Evolutionary conservation across 2,329 filamentous ascomycete genomes (phyloP).

Genomic region (Leptoxyphium fumago): DNA sequence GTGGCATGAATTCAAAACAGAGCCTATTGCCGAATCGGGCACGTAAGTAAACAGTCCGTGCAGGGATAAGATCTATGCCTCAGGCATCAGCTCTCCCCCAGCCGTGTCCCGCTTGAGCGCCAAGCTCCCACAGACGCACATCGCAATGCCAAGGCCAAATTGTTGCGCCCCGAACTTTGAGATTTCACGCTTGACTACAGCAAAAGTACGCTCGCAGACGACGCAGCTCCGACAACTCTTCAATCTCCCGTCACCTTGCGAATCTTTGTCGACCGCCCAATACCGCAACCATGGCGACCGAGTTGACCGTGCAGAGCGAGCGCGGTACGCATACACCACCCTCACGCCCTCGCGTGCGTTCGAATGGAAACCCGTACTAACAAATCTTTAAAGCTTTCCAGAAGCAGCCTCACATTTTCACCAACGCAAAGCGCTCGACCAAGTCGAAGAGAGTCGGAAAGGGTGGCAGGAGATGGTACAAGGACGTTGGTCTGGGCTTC

Average conservation of each 20-base stretch:
- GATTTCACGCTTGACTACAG: slow-evolving; percentile 1
- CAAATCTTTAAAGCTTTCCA: slow-evolving; percentile 52
- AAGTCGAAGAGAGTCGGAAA: slow-evolving; percentile 71
- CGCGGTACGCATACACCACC: slow-evolving; percentile 38
- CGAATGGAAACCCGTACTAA: background rate
- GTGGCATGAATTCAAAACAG: slow-evolving; percentile 5
- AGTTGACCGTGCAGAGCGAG: slow-evolving; percentile 99
- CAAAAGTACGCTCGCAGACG: background rate
- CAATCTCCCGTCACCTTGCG: slow-evolving; percentile 2
- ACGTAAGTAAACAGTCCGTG: background rate
- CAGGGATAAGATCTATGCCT: no score
- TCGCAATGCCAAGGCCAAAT: slow-evolving; percentile 2
- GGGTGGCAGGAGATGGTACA: slow-evolving; percentile 94
- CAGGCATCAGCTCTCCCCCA: no score
- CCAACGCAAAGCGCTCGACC: slow-evolving; percentile 83
- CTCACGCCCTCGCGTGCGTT: background rate
- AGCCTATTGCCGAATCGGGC: slow-evolving; percentile 1
- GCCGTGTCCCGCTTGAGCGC: background rate
- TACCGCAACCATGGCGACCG: slow-evolving; percentile 73
- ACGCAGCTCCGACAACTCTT: background rate
- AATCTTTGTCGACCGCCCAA: slow-evolving; percentile 5
- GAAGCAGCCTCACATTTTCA: slow-evolving; percentile 99
- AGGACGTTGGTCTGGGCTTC: slow-evolving; percentile 99
- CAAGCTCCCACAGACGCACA: slow-evolving; percentile 1
- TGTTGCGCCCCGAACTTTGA: slow-evolving; percentile 1